Conservation (phyloP, 2,329 filamentous ascomycete genomes). For the Aspergillus sergii region DNA sequence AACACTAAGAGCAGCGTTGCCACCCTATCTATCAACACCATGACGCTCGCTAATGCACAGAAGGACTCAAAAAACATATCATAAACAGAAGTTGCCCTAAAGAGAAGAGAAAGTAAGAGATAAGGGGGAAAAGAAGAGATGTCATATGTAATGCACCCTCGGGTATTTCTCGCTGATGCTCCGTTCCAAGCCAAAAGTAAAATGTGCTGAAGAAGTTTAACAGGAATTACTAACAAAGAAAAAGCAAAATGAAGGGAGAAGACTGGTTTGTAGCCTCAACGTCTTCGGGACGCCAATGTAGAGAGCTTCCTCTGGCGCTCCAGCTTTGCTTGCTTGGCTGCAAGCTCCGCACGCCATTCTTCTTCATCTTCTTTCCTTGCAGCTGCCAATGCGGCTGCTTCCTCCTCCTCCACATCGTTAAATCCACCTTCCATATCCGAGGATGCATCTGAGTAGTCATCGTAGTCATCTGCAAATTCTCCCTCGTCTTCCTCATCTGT, state of each 20-base stretch:
- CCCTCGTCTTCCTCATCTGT: slow-evolving; percentile 54
- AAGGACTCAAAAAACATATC: slow-evolving; percentile 15
- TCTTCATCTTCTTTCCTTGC: slow-evolving; percentile 52
- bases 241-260: slow-evolving; percentile 12
- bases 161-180: slow-evolving; percentile 33
- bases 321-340: slow-evolving; percentile 50
- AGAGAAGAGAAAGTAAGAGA: slow-evolving; percentile 12
- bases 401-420: slow-evolving; percentile 50
- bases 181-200: slow-evolving; percentile 20
- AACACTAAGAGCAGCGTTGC: slow-evolving; percentile 15
- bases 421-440: slow-evolving; percentile 56
- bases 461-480: slow-evolving; percentile 42
- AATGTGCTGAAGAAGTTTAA: slow-evolving; percentile 10
- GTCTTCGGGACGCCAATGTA: slow-evolving; percentile 40
- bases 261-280: slow-evolving; percentile 19
- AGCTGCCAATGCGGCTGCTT: slow-evolving; percentile 41
- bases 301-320: slow-evolving; percentile 47
- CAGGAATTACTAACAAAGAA: slow-evolving; percentile 10
- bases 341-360: slow-evolving; percentile 46
- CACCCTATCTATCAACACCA: slow-evolving; percentile 29
- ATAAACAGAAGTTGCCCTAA: slow-evolving; percentile 10
- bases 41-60: slow-evolving; percentile 38
- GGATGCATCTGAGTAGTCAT: slow-evolving; percentile 48
- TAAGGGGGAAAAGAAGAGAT: slow-evolving; percentile 10
- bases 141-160: slow-evolving; percentile 25